These are phyloP conservation scores for Helminthosporium solani DNA, from an alignment of 2,329 filamentous ascomycete genomes.

Conservation along the genomic window DNA sequence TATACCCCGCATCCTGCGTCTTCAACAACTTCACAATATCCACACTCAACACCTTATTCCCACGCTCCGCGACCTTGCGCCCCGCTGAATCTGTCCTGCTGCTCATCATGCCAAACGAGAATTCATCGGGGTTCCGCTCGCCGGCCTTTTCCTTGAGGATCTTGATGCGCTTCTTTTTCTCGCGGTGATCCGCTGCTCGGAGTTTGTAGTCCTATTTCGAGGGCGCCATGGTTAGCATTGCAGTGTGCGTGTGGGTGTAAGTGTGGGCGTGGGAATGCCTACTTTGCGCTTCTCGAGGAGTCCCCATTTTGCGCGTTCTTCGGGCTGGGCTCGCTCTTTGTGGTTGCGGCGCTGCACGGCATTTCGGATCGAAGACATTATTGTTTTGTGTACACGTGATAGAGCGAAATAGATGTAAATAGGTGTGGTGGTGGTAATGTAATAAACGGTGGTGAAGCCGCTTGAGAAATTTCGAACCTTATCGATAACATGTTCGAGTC, in stretches of 20 bases:
- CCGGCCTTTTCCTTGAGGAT: constrained; percentile 60
- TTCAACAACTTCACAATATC: constrained; percentile 65
- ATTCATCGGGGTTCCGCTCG: constrained; percentile 66
- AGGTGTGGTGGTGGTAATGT: background rate
- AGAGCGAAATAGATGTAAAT: too few species aligned
- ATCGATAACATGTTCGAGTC: too few species aligned
- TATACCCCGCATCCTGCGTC: constrained; percentile 64
- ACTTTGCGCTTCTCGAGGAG: constrained; percentile 91
- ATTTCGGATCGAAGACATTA: constrained; percentile 39
- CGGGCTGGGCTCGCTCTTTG: constrained; percentile 83
- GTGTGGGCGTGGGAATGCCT: constrained; percentile 3
- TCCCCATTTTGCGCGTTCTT: constrained; percentile 81
- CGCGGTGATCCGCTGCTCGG: constrained; percentile 63
- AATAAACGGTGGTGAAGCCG: too few species aligned
- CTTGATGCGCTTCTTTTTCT: constrained; percentile 61
- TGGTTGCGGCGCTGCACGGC: constrained; percentile 73
- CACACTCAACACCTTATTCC: constrained; percentile 50
- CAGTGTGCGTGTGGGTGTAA: background rate
- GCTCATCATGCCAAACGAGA: constrained; percentile 64
- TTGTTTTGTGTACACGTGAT: constrained; percentile 8
- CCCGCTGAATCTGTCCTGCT: constrained; percentile 50
- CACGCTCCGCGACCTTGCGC: constrained; percentile 44
- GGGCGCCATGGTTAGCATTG: background rate
- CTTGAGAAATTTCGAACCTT: background rate
- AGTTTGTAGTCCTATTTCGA: constrained; percentile 63